Percentiles rank a stretch among this genome's conserved stretches.
Evolutionary conservation across 2,329 filamentous ascomycete genomes (phyloP).

Genomic region (Penicillium sp.): DNA sequence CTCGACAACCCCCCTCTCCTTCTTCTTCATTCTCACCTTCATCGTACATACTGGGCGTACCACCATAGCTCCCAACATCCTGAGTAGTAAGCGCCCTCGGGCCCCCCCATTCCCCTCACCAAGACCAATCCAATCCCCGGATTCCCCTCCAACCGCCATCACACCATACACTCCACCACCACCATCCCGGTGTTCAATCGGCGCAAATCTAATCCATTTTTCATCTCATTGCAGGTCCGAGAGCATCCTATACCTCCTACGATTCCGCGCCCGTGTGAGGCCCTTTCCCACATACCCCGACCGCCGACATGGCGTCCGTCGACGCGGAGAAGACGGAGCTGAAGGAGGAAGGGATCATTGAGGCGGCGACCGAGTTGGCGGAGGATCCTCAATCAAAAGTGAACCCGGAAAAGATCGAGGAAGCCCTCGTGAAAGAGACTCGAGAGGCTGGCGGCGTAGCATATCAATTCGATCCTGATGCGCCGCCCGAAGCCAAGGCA

Average conservation of each 20-base stretch:
- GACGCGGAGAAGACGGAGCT: slow-evolving; percentile 61
- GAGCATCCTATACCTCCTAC: neutral
- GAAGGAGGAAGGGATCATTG: slow-evolving; percentile 78
- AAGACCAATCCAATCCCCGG: slow-evolving; percentile 3
- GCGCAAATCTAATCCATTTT: neutral
- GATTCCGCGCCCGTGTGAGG: slow-evolving; percentile 3
- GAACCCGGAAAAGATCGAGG: slow-evolving; percentile 71
- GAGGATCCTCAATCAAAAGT: slow-evolving; percentile 68
- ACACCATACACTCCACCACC: too few species aligned
- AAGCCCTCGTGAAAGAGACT: slow-evolving; percentile 75
- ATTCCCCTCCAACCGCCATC: neutral
- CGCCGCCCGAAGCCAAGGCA: slow-evolving; percentile 79
- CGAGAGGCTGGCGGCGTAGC: slow-evolving; percentile 77
- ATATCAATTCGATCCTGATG: slow-evolving; percentile 85
- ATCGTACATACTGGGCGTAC: neutral
- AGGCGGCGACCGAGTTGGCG: slow-evolving; percentile 63
- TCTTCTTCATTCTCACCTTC: neutral
- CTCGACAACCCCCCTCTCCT: neutral
- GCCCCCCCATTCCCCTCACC: slow-evolving; percentile 6
- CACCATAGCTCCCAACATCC: neutral
- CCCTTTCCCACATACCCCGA: slow-evolving; percentile 1
- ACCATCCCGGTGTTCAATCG: neutral
- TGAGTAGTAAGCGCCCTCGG: slow-evolving; percentile 4
- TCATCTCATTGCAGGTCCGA: neutral
- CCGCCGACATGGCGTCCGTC: slow-evolving; percentile 37